Percentiles rank a stretch among this genome's conserved stretches.
These are phyloP conservation scores for Sporobolomyces pararoseus DNA, from an alignment of 768 basidiomycete species.

Conservation along the genomic window DNA sequence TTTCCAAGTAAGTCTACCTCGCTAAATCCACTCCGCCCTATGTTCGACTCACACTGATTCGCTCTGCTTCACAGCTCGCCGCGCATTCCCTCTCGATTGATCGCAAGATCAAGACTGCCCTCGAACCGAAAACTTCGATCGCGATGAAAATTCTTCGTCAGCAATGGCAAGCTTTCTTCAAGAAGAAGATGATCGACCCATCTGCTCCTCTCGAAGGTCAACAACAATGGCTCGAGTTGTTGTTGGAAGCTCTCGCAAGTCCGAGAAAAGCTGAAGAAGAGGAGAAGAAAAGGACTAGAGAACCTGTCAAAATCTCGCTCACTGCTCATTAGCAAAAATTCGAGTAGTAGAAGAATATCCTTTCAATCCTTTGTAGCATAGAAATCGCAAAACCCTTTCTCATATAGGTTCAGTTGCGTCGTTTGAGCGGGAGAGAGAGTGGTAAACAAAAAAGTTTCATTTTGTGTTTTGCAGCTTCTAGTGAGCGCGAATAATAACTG, in stretches of 20 bases:
- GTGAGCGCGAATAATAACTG: not conserved
- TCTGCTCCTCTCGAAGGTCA: slow-evolving; percentile 21
- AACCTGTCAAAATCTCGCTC: slow-evolving; percentile 25
- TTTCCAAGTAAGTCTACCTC: slow-evolving; percentile 56
- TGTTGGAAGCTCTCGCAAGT: slow-evolving; percentile 29
- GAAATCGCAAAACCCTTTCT: not conserved
- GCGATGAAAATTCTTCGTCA: slow-evolving; percentile 75
- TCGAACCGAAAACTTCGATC: slow-evolving; percentile 66
- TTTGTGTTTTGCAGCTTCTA: slow-evolving; percentile 1
- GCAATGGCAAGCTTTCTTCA: slow-evolving; percentile 36
- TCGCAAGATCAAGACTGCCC: slow-evolving; percentile 72
- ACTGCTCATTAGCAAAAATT: not conserved
- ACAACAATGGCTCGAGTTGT: slow-evolving; percentile 34
- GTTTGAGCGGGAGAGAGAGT: too few relatives aligned
- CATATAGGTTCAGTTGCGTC: too few relatives aligned
- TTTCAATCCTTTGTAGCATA: slow-evolving; percentile 18
- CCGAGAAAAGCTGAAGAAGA: slow-evolving; percentile 44
- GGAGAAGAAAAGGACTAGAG: slow-evolving; percentile 30
- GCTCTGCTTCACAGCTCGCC: slow-evolving; percentile 56
- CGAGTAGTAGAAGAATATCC: not conserved
- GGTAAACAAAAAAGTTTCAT: too few relatives aligned
- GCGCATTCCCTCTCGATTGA: slow-evolving; percentile 73
- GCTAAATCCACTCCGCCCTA: not conserved
- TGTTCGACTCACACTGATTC: not conserved
- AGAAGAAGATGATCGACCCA: slow-evolving; percentile 41